Evolutionary conservation across 495 filamentous ascomycete species (phyloP), one percentile per base, ranked within the genome.

Genomic region (Penicilliopsis zonata): DNA sequence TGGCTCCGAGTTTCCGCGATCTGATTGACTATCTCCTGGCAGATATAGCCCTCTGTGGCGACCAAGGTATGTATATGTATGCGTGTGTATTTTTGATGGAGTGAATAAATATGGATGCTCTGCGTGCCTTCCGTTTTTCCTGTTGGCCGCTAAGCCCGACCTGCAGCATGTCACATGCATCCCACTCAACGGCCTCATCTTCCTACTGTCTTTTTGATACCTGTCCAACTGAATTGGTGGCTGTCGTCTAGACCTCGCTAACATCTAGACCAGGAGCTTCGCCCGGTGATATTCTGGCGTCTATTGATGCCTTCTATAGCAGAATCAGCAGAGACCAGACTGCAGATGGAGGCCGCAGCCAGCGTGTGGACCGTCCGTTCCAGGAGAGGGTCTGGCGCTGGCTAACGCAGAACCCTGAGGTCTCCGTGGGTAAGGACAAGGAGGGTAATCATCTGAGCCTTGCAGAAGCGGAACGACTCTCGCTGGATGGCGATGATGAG

Each of bases 1-100:
- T 87, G 83, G 71, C 62, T 33, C 62, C 53, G 31, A 70, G 71
- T 37, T 56, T 82, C 33, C 78, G 85, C 52, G 72, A 72, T 36
- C 55, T 90, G 52, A 74, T 86, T 29, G 69, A 79, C 41, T 75
- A 72, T 46, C 55, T 87, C 29, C 55, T 88, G 28, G 67, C 69
- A 13, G 78, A 82, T 61, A 78, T 88, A 48, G 80, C 81, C 21
- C 60, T 78, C 25, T 61, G 59, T 32, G 82, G 82, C 18, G 68
- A 70, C 37, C 63, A 70, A 61, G 82, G 82, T 87, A 53, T 57
- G 80, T 70, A 31, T 41, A 16, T n/a, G n/a, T n/a, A n/a, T n/a
- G n/a, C n/a, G n/a, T n/a, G n/a, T n/a, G n/a, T n/a, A n/a, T n/a
- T n/a, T n/a, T n/a, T n/a, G n/a, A n/a, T n/a, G n/a, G n/a, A n/a